A percentile compares a stretch with the other conserved stretches of the same genome.
phyloP scores from a whole-genome alignment of 345 rosid genomes.

The Odontarrhena argentea region DNA sequence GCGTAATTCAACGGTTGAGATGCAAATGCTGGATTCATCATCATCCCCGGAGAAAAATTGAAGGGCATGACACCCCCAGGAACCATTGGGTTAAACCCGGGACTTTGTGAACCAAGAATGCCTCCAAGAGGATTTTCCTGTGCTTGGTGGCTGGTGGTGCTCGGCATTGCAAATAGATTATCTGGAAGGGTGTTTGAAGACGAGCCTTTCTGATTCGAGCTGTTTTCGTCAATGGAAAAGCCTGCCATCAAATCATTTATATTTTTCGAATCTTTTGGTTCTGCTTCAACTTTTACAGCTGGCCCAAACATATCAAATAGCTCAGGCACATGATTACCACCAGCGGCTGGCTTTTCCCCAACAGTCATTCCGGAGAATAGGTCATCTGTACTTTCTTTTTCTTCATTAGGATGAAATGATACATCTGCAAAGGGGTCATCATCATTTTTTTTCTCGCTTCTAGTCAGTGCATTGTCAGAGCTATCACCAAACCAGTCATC shows the following conservation, averaged over 20 bases:
- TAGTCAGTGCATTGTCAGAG: constrained; percentile 43
- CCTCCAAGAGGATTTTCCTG: constrained; percentile 53
- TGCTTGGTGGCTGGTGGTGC: constrained; percentile 46
- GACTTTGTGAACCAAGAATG: constrained; percentile 52
- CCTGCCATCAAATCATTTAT: constrained; percentile 72
- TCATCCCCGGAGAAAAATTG: constrained; percentile 62
- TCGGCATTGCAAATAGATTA: constrained; percentile 48
- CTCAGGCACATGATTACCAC: constrained; percentile 51
- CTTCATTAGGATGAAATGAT: constrained; percentile 63
- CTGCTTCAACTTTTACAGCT: constrained; percentile 42
- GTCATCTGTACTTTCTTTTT: constrained; percentile 52
- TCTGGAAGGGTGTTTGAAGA: constrained; percentile 50
- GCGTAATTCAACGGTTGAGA: constrained; percentile 67
- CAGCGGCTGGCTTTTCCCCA: constrained; percentile 50
- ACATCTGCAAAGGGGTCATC: constrained; percentile 92
- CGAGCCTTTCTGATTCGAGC: constrained; percentile 48
- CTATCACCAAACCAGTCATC: constrained; percentile 79
- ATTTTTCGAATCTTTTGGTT: constrained; percentile 45
- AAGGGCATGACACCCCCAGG: constrained; percentile 59
- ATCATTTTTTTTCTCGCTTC: constrained; percentile 49
- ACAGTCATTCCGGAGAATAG: constrained; percentile 84
- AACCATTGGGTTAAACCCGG: constrained; percentile 52
- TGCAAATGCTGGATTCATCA: constrained; percentile 65
- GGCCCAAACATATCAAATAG: constrained; percentile 70
- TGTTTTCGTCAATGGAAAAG: constrained; percentile 58